Evolutionary conservation across 495 filamentous ascomycete genomes (phyloP).

Genomic region (Penicillium desertorum): DNA sequence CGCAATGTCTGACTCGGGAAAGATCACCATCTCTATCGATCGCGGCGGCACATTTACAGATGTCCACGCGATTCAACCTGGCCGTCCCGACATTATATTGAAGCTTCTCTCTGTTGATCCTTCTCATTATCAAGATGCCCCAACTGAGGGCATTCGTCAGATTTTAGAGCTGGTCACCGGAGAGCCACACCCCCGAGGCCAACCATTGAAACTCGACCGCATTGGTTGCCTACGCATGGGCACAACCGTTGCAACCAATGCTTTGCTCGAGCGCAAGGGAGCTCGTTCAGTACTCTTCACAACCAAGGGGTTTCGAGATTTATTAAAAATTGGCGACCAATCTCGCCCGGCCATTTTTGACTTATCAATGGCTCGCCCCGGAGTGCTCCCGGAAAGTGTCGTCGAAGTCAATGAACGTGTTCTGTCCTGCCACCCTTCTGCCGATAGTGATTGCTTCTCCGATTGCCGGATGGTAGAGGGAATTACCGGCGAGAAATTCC

Average conservation of each 20-base stretch:
- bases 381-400: conserved; percentile 72
- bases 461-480: conserved; percentile 43
- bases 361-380: conserved; percentile 74
- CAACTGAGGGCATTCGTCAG: conserved; percentile 87
- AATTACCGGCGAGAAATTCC: conserved; percentile 52
- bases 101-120: conserved; percentile 92
- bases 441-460: conserved; percentile 64
- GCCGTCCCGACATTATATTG: conserved; percentile 71
- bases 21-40: conserved; percentile 49
- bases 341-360: conserved; percentile 83
- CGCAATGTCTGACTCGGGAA: conserved; percentile 34
- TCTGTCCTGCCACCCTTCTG: conserved; percentile 38
- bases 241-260: conserved; percentile 87
- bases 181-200: conserved; percentile 72
- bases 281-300: conserved; percentile 89
- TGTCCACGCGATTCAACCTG: conserved; percentile 54
- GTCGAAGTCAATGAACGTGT: conserved; percentile 81
- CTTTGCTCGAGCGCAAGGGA: conserved; percentile 90
- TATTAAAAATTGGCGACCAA: conserved; percentile 84
- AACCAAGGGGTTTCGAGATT: conserved; percentile 91
- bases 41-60: conserved; percentile 69
- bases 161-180: conserved; percentile 79
- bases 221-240: conserved; percentile 90
- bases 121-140: conserved; percentile 83
- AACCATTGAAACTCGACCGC: conserved; percentile 74